phyloP scores from a whole-genome alignment of 78 protist genomes.

The Tieghemostelium lacteum region DNA sequence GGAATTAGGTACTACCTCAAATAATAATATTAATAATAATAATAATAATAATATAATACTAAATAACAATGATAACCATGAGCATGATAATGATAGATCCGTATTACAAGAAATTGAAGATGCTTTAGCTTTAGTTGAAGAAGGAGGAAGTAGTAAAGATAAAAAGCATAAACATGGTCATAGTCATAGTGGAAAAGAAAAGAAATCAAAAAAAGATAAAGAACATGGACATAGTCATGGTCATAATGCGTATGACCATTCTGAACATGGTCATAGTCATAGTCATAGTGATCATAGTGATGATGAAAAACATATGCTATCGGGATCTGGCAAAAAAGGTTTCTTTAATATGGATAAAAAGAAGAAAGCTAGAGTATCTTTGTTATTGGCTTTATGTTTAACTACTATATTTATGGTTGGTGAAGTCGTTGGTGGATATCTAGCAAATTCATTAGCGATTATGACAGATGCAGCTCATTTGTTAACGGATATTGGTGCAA shows the following conservation, averaged over 20 bases:
- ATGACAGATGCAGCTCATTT: conserved; percentile 84
- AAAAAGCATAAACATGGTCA: not conserved
- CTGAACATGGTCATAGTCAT: not conserved
- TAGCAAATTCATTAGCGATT: conserved; percentile 70
- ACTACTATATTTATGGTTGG: conserved; percentile 77
- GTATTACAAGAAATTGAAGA: too few relatives aligned
- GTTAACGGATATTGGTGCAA: conserved; percentile 75
- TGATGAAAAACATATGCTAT: not conserved
- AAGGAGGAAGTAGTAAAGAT: not conserved
- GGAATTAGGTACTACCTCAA: too few relatives aligned
- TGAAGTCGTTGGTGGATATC: conserved; percentile 75
- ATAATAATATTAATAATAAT: too few relatives aligned
- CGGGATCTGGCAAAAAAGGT: not conserved
- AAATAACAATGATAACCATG: too few relatives aligned
- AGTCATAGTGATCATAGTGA: not conserved
- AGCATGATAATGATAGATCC: too few relatives aligned
- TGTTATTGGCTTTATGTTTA: conserved; percentile 1
- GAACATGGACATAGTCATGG: conserved; percentile 41
- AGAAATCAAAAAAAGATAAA: conserved; percentile 39
- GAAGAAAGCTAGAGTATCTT: conserved; percentile 56
- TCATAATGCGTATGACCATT: not conserved
- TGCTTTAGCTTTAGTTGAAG: too few relatives aligned
- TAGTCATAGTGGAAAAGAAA: not conserved
- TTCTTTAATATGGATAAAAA: conserved; percentile 16
- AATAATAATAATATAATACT: too few relatives aligned